Base-by-base conservation (phyloP, 1,284 basidiomycete genomes). In the Marasmius fiardii region DNA sequence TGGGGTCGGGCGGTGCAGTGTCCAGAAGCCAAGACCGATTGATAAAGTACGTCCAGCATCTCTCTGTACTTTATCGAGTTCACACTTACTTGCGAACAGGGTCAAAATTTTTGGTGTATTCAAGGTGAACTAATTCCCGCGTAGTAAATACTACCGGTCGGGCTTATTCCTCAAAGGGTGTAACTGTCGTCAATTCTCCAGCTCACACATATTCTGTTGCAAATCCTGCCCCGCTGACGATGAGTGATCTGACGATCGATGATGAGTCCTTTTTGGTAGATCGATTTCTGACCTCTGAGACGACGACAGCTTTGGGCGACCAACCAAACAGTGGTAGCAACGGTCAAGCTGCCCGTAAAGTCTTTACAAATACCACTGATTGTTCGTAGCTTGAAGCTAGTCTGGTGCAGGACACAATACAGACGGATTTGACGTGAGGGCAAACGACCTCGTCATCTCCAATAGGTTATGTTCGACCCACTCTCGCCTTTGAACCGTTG, bases 101-200 rank as follows among this genome's bases (percentile, higher is more conserved):
- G 82, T 83, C 58, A 75, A 76, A 61, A 81, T 80, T 2, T 82
- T 80, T 31, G 81, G 81, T 1, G 73, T 72, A 10, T 82, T 73
- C 61, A 64, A 67, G 23, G 77, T 79, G 43, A 44, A 41, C n/a
- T n/a, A n/a, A n/a, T n/a, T n/a, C n/a, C n/a, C n/a, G n/a, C n/a
- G n/a, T n/a, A n/a, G n/a, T n/a, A n/a, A n/a, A n/a, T n/a, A n/a
- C n/a, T n/a, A n/a, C n/a, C n/a, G n/a, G n/a, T n/a, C n/a, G n/a
- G n/a, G n/a, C n/a, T n/a, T n/a, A 31, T 31, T 31, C 10, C 28
- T 31, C 28, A 31, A 53, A 71, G 74, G 66, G 74, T 45, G 66
- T 80, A 35, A 66, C 68, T n/a, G 71, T 79, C 11, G 52, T 78
- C 43, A 79, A 82, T 61, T 75, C 77, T 6, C 80, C 80, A 0